Conservation (phyloP, 768 basidiomycete species). For the Podaxis mareebaensis region DNA sequence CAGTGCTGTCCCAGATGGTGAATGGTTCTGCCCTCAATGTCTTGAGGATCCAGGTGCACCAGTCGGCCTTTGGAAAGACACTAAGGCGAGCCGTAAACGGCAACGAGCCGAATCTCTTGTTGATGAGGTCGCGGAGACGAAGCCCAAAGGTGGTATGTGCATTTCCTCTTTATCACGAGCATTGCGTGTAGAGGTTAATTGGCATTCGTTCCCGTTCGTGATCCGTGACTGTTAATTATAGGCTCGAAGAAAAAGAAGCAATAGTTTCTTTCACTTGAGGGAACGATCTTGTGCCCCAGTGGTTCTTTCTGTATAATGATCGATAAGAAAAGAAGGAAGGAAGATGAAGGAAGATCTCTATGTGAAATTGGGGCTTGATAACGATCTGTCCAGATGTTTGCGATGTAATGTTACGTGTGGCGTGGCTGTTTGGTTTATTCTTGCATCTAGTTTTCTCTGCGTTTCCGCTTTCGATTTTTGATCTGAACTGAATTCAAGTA, state of each 20-base stretch:
- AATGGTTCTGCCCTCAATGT: constrained; percentile 91
- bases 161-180: background rate
- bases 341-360: constrained; percentile 5
- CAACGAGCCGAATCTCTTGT: constrained; percentile 10
- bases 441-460: background rate
- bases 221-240: constrained; percentile 7
- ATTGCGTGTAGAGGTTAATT: background rate
- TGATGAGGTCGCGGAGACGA: background rate
- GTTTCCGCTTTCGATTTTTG: background rate
- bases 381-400: background rate
- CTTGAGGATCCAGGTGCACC: constrained; percentile 57
- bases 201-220: background rate
- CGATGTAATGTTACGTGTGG: background rate
- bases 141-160: constrained; percentile 9
- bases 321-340: background rate
- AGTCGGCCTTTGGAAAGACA: constrained; percentile 38
- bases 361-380: background rate
- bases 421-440: background rate
- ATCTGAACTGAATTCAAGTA: background rate
- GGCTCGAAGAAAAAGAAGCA: constrained; percentile 15
- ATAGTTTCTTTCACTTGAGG: background rate
- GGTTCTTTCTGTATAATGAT: background rate
- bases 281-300: background rate
- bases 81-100: constrained; percentile 20
- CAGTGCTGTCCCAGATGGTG: constrained; percentile 75